phyloP scores from a whole-genome alignment of 2,329 filamentous ascomycete species.

The Colletotrichum sp. region DNA sequence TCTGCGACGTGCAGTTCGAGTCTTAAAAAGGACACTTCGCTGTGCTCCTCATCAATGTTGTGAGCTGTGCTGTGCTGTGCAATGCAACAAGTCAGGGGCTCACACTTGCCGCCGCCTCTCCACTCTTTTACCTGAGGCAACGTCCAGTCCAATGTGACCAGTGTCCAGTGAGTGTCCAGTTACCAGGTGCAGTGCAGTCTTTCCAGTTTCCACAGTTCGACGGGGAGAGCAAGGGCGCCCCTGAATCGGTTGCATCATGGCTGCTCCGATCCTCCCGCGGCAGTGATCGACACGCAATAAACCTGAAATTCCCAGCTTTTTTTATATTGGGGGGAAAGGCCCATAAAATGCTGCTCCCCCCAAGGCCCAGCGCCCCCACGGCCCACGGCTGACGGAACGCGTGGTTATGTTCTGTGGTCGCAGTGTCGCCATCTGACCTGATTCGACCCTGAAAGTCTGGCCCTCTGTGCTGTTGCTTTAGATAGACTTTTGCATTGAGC shows the following conservation, averaged over 20 bases:
- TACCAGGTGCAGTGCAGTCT: background rate
- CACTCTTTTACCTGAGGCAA: slow-evolving; percentile 1
- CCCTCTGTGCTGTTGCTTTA: background rate
- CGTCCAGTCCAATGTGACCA: background rate
- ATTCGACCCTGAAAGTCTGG: background rate
- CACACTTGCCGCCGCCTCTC: background rate
- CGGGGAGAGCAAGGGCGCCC: background rate
- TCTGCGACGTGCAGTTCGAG: background rate
- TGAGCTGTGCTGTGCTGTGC: background rate
- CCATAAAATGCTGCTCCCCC: background rate
- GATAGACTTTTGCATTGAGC: background rate
- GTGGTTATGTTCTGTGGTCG: background rate
- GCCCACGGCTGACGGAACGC: background rate
- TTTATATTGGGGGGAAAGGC: background rate
- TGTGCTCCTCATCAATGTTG: background rate
- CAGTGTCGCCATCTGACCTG: background rate
- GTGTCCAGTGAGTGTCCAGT: background rate
- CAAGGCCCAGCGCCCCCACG: background rate
- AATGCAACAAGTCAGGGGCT: background rate
- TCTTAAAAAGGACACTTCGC: background rate
- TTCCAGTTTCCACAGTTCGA: background rate
- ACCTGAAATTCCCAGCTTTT: background rate
- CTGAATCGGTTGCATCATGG: background rate
- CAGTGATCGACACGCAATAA: background rate
- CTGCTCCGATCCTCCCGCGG: background rate